These are phyloP conservation scores for Auricularia cornea DNA, from an alignment of 768 basidiomycete species.

Conservation along the genomic window DNA sequence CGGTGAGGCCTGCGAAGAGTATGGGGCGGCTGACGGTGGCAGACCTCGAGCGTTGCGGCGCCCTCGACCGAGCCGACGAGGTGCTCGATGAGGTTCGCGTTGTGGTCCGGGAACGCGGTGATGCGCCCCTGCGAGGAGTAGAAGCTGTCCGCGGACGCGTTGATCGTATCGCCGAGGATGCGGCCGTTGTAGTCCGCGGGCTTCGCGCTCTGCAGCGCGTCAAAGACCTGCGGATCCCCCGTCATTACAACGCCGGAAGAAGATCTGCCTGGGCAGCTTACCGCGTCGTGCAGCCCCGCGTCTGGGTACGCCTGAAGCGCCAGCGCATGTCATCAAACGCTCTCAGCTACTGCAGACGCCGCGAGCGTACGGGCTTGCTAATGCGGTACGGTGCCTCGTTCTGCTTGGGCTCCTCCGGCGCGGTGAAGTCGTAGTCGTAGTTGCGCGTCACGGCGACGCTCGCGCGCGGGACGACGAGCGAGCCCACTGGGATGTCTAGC, in stretches of 20 bases:
- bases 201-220: background rate
- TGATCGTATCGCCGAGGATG: constrained; percentile 35
- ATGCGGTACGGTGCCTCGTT: constrained; percentile 51
- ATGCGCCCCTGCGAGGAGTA: constrained; percentile 82
- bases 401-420: constrained; percentile 26
- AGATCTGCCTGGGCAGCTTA: constrained; percentile 20
- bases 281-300: constrained; percentile 39
- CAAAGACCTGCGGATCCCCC: background rate
- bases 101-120: constrained; percentile 73
- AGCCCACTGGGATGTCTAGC: constrained; percentile 60
- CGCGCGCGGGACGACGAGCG: constrained; percentile 61
- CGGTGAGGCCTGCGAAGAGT: background rate
- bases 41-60: constrained; percentile 63
- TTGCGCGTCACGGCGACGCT: constrained; percentile 66
- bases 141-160: constrained; percentile 83
- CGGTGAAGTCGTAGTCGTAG: constrained; percentile 65
- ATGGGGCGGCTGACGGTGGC: constrained; percentile 1
- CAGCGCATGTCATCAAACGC: constrained; percentile 5
- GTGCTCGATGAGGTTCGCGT: constrained; percentile 50
- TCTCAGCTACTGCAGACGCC: constrained; percentile 4
- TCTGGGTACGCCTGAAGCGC: constrained; percentile 51
- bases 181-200: background rate
- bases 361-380: constrained; percentile 48
- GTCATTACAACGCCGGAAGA: no score
- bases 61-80: constrained; percentile 43